Evolutionary conservation across 345 rosid species (phyloP).

Genomic region (Schrenkiella parvula): DNA sequence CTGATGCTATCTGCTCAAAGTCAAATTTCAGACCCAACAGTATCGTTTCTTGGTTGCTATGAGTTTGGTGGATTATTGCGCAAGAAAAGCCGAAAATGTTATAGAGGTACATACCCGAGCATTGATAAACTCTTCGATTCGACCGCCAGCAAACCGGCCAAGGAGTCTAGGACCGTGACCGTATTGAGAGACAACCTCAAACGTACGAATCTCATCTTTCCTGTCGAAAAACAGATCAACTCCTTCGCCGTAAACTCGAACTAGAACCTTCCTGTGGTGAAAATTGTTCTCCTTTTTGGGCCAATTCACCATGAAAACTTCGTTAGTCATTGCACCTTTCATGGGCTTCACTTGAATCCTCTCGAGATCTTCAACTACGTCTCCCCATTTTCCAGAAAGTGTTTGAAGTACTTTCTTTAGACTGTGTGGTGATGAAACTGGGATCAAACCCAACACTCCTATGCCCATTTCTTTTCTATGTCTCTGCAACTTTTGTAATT

Average conservation of each 20-base stretch:
- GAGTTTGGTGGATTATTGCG: background rate
- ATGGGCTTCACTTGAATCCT: constrained; percentile 48
- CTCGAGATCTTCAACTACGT: constrained; percentile 48
- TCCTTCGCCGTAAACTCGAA: constrained; percentile 79
- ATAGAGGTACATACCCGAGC: constrained; percentile 50
- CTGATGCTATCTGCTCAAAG: background rate
- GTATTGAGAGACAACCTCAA: constrained; percentile 70
- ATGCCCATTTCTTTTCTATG: constrained; percentile 38
- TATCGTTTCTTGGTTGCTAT: background rate
- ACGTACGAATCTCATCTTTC: constrained; percentile 68
- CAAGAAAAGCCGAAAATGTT: background rate
- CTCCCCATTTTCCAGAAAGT: constrained; percentile 56
- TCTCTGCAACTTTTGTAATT: background rate
- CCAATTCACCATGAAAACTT: constrained; percentile 70
- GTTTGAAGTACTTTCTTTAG: constrained; percentile 43
- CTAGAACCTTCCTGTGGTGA: constrained; percentile 44
- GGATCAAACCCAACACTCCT: constrained; percentile 39
- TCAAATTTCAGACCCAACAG: background rate
- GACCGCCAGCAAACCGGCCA: constrained; percentile 63
- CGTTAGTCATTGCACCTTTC: constrained; percentile 77
- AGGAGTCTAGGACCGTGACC: constrained; percentile 89
- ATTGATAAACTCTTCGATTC: constrained; percentile 85
- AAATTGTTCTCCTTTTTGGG: constrained; percentile 32
- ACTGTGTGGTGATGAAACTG: constrained; percentile 49
- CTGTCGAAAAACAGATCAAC: constrained; percentile 71